phyloP scores from a whole-genome alignment of 2,329 filamentous ascomycete species.

The Talaromyces albobiverticillius region DNA sequence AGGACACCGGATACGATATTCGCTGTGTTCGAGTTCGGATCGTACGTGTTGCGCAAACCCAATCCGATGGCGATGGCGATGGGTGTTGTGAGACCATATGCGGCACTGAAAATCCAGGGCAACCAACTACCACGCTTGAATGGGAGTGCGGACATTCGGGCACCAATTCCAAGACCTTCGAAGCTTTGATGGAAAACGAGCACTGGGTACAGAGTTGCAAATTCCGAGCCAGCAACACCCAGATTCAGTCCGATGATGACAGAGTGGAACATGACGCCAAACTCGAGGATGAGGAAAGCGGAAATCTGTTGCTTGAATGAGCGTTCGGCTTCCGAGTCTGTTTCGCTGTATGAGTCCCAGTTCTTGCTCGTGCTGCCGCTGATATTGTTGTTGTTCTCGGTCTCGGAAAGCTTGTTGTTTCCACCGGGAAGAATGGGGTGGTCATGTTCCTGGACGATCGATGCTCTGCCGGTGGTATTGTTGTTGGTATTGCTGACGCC shows the following conservation, averaged over 20 bases:
- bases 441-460: conserved; percentile 18
- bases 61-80: conserved; percentile 50
- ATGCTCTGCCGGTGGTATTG: conserved; percentile 14
- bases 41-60: conserved; percentile 44
- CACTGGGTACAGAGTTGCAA: conserved; percentile 57
- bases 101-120: conserved; percentile 49
- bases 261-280: conserved; percentile 62
- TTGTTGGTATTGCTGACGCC: conserved; percentile 31
- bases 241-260: conserved; percentile 63
- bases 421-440: neutral
- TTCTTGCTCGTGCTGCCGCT: neutral
- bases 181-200: conserved; percentile 64
- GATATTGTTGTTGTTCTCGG: neutral
- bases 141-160: conserved; percentile 57
- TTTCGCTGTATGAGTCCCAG: conserved; percentile 2
- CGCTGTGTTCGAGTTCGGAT: conserved; percentile 41
- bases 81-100: conserved; percentile 53
- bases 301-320: conserved; percentile 38
- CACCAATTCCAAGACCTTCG: conserved; percentile 62
- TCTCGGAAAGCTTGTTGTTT: neutral
- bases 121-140: conserved; percentile 47
- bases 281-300: conserved; percentile 52
- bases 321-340: conserved; percentile 20
- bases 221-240: conserved; percentile 57
- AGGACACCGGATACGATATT: conserved; percentile 47